Conservation (phyloP, 2,329 filamentous ascomycete genomes). For the Orbilia oligospora region DNA sequence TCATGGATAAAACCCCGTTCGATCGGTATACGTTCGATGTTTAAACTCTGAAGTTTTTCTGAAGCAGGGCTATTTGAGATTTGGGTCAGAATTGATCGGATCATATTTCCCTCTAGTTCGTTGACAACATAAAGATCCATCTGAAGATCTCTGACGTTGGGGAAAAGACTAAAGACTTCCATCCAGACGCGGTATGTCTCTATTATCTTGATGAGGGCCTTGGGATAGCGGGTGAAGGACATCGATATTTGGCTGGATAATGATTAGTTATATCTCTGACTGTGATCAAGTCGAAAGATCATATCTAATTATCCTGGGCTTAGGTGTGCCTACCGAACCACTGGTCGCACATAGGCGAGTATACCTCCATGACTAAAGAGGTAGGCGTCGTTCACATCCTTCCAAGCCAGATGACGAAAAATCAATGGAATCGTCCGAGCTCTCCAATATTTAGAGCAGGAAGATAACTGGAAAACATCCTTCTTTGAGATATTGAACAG, state of each 20-base stretch:
- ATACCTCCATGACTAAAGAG: not conserved
- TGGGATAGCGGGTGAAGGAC: not conserved
- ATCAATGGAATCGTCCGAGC: not conserved
- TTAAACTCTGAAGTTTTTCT: not conserved
- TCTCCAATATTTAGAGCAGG: not conserved
- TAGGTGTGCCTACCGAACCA: not conserved
- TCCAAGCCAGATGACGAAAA: not conserved
- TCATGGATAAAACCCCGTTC: not conserved
- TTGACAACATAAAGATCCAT: not conserved
- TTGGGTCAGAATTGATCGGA: not conserved
- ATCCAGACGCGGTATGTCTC: conserved; percentile 9
- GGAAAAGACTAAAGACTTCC: not conserved
- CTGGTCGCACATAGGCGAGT: conserved; percentile 1
- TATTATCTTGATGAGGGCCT: not conserved
- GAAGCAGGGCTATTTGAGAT: not conserved
- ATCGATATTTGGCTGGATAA: not conserved
- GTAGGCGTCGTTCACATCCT: not conserved
- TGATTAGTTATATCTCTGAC: not conserved
- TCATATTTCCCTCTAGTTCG: not conserved
- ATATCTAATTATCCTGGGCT: not conserved
- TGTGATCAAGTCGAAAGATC: no score
- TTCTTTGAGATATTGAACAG: not conserved
- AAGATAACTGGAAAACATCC: not conserved
- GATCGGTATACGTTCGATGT: not conserved
- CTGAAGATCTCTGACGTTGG: not conserved